Evolutionary conservation across 208 protist species (phyloP), one percentile per base, ranked within the genome.

Genomic region (Trichomonas tenax): DNA sequence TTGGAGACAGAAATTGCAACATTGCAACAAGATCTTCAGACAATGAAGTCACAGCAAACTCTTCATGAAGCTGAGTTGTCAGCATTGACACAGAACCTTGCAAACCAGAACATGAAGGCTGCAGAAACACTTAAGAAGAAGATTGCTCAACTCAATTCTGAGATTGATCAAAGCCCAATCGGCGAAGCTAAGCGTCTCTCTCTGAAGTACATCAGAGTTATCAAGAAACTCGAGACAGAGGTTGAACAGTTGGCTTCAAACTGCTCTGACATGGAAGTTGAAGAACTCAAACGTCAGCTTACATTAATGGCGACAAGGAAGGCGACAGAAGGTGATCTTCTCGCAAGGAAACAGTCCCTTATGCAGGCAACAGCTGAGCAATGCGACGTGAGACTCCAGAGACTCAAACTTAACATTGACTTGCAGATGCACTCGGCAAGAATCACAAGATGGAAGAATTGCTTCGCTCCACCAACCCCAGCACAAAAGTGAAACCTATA

Each of bases 351-450:
- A 38, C 86, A 48, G 14, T 48, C 86, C 51, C 51, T 93, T 9
- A 93, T 93, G 86, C 86, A 93, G 44, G 41, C 86, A 51, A 93
- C 86, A 38, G 44, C 44, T 38, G 86, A 51, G n/a, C 86, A 93
- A 21, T 93, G 86, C 86, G 86, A 51, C 15, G 41, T 93, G 17
- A 93, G 86, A 51, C 44, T 93, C 0, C 44, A 93, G 31, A 93
- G 86, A 38, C 44, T 93, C 3, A 93, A 93, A 38, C 31, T 93
- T 2, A 34, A 93, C 31, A 31, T 51, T 1, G 44, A 26, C n/a
- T 31, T 93, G 14, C 40, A 51, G 31, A n/a, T 93, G 26, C 86
- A 93, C 26, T 48, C 86, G 10, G 44, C 41, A 36, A 48, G 86
- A 23, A 34, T 93, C 8, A 93, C 15, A 26, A 93, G 86, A 38